Percentiles rank a stretch among this genome's conserved stretches.
These are phyloP conservation scores for Polyplosphaeria fusca DNA, from an alignment of 495 filamentous ascomycete genomes.

Conservation along the genomic window DNA sequence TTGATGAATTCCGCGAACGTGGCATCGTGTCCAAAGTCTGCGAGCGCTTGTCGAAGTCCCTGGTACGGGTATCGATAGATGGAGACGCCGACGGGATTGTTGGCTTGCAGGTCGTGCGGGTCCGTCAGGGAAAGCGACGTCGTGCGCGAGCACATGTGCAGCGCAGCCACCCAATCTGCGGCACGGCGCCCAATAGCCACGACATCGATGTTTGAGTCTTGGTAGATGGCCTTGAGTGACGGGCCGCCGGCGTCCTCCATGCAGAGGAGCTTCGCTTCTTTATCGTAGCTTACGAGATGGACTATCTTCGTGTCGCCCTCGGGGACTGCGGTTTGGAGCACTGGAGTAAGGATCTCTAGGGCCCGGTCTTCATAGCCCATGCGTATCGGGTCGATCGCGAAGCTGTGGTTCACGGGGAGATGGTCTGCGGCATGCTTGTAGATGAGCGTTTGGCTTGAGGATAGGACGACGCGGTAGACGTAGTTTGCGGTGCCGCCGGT, in stretches of 20 bases:
- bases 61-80: slow-evolving; percentile 37
- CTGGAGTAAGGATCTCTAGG: slow-evolving; percentile 23
- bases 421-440: slow-evolving; percentile 43
- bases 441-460: slow-evolving; percentile 24
- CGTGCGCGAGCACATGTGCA: slow-evolving; percentile 12
- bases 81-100: slow-evolving; percentile 33
- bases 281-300: slow-evolving; percentile 29
- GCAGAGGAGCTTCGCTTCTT: slow-evolving; percentile 28
- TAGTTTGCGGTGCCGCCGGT: slow-evolving; percentile 40
- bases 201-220: slow-evolving; percentile 31
- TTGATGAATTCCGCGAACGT: slow-evolving; percentile 34
- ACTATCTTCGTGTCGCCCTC: slow-evolving; percentile 12
- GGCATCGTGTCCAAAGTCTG: slow-evolving; percentile 30
- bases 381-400: slow-evolving; percentile 35
- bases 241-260: slow-evolving; percentile 34
- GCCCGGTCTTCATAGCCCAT: slow-evolving; percentile 40
- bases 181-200: slow-evolving; percentile 22
- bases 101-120: slow-evolving; percentile 21
- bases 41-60: slow-evolving; percentile 27
- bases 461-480: slow-evolving; percentile 34
- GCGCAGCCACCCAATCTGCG: slow-evolving; percentile 34
- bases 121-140: slow-evolving; percentile 14
- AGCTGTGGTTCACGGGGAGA: slow-evolving; percentile 19
- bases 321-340: neutral
- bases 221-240: slow-evolving; percentile 39